Evolutionary conservation across 2,329 filamentous ascomycete genomes (phyloP).

Genomic region (Diaporthe longicolla): DNA sequence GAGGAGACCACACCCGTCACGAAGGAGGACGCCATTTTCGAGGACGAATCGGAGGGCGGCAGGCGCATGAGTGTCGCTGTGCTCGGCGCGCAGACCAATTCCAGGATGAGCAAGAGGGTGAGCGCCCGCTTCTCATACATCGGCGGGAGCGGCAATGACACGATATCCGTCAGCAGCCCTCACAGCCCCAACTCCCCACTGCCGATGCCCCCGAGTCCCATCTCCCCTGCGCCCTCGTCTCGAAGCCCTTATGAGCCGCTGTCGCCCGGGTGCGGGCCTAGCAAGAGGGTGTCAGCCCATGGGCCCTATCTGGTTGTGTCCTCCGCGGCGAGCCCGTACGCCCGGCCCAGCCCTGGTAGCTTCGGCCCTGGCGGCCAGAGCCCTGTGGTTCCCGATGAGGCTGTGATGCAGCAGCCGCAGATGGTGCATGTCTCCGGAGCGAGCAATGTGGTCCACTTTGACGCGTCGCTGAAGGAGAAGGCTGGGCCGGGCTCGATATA

Average conservation of each 20-base stretch:
- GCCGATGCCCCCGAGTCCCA: neutral
- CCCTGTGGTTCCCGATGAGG: neutral
- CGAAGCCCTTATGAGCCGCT: neutral
- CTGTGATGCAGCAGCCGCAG: conserved; percentile 21
- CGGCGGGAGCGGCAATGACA: conserved; percentile 7
- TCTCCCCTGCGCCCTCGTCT: neutral
- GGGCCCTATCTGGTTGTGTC: conserved; percentile 1
- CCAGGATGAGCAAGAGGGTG: neutral
- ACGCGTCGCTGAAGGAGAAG: conserved; percentile 12
- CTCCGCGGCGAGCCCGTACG: neutral
- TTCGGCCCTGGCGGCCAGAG: neutral
- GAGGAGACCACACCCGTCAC: conserved; percentile 41
- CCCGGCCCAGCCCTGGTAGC: neutral
- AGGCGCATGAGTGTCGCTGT: conserved; percentile 23
- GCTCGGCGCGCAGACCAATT: neutral
- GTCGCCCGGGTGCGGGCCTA: conserved; percentile 1
- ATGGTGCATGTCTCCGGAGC: conserved; percentile 11
- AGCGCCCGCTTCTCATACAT: conserved; percentile 30
- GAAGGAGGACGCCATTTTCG: neutral
- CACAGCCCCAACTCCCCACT: neutral
- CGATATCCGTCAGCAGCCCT: conserved; percentile 17
- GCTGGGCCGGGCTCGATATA: conserved; percentile 4
- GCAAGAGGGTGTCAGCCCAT: conserved; percentile 15
- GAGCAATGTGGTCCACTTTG: neutral
- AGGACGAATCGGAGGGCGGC: conserved; percentile 11